Percentiles rank a stretch among this genome's conserved stretches.
phyloP scores from a whole-genome alignment of 805 yeast species.

The Candida bentonensis region DNA sequence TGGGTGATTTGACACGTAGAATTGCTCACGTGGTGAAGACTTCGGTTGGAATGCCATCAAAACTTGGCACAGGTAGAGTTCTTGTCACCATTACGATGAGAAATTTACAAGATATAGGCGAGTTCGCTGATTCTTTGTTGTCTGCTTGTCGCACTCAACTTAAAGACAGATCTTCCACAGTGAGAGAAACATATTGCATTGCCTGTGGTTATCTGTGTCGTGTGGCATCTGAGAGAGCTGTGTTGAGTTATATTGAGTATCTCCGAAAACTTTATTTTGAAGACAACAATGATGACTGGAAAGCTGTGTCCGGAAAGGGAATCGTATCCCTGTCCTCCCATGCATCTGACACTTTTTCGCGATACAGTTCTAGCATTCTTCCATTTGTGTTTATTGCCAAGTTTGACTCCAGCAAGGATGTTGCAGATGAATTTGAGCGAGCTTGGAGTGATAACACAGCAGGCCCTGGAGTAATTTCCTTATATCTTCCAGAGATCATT shows the following conservation, averaged over 20 bases:
- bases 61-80: constrained; percentile 69
- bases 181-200: constrained; percentile 61
- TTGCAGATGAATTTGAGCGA: constrained; percentile 35
- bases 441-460: constrained; percentile 78
- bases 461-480: constrained; percentile 50
- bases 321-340: constrained; percentile 53
- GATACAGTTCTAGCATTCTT: constrained; percentile 47
- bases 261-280: constrained; percentile 48
- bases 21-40: constrained; percentile 44
- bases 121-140: constrained; percentile 50
- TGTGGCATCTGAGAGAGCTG: constrained; percentile 37
- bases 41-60: constrained; percentile 83
- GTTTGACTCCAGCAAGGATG: constrained; percentile 41
- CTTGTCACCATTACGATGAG: constrained; percentile 49
- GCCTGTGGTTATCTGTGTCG: constrained; percentile 71
- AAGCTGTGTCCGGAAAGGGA: constrained; percentile 44
- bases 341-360: constrained; percentile 52
- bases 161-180: constrained; percentile 56
- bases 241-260: constrained; percentile 38
- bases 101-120: constrained; percentile 31
- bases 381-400: constrained; percentile 73
- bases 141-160: constrained; percentile 44
- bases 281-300: constrained; percentile 31
- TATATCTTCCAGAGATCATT: constrained; percentile 59
- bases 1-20: constrained; percentile 34